Conservation (phyloP, 2,329 filamentous ascomycete species). For the Fusarium sp. region DNA sequence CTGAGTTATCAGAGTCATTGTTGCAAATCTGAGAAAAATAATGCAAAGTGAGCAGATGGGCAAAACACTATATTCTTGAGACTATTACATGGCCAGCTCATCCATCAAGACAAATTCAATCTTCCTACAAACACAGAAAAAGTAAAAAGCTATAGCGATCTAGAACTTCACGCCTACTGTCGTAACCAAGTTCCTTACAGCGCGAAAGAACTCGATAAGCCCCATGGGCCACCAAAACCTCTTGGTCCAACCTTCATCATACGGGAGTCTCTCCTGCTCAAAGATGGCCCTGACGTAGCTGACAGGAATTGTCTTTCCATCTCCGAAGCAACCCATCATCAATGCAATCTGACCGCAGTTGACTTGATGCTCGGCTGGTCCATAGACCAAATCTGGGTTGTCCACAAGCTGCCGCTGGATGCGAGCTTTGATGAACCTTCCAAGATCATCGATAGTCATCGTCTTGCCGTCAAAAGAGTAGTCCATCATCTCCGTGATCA, state of each 20-base stretch:
- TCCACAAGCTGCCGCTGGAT: conserved; percentile 8
- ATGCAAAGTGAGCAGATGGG: too few relatives aligned
- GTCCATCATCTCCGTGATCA: background rate
- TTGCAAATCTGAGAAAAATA: too few relatives aligned
- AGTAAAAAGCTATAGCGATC: background rate
- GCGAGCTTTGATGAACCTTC: conserved; percentile 11
- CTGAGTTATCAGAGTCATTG: too few relatives aligned
- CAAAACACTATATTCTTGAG: too few relatives aligned
- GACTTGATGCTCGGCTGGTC: conserved; percentile 16
- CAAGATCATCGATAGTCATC: conserved; percentile 3
- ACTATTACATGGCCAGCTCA: too few relatives aligned
- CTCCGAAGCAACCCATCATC: conserved; percentile 22
- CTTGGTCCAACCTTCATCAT: conserved; percentile 36
- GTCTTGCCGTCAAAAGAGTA: conserved; percentile 1
- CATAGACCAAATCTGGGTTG: conserved; percentile 14
- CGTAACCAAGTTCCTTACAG: conserved; percentile 9
- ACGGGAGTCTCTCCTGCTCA: conserved; percentile 38
- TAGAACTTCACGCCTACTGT: conserved; percentile 6
- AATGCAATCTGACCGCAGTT: conserved; percentile 18
- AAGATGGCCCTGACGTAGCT: conserved; percentile 37
- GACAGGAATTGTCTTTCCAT: conserved; percentile 8
- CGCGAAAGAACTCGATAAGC: conserved; percentile 28
- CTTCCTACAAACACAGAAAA: too few relatives aligned
- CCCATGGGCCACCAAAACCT: conserved; percentile 38
- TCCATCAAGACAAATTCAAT: too few relatives aligned